Base-by-base conservation (phyloP, 345 rosid species). In the Lagerstroemia speciosa region DNA sequence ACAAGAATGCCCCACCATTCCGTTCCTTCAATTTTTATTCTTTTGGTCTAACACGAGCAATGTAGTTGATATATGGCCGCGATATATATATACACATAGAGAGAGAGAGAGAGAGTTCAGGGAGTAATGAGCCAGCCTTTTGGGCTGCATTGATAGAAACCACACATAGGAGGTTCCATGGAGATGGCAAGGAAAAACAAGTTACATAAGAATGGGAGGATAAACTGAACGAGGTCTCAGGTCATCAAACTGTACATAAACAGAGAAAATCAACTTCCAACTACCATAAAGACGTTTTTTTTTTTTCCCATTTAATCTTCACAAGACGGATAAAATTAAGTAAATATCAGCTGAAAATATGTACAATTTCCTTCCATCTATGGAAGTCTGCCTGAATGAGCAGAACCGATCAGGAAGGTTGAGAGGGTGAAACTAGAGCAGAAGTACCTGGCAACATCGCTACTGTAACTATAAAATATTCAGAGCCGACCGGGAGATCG, bases 371-470 rank as follows among this genome's bases (percentile, higher is more conserved):
- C 90, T 85, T 86, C 93, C 95, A 82, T 86, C 96, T 8, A 88
- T 72, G 70, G 8, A 22, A 7, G 29, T 87, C 92, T 72, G 34
- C 31, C 38, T 55, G 63, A 36, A 70, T 83, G 84, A 79, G 88
- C 87, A 78, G 67, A 34, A 48, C 79, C 77, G 89, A 85, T 93
- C 98, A 93, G 94, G 97, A 86, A 90, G 96, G 69, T 27, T 58
- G 63, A 74, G 86, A 74, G 52, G 85, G 53, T 65, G 87, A 78
- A 84, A 78, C 90, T 79, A 87, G 84, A 78, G 86, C 67, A 60
- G 53, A 26, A 19, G 91, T 79, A 71, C 84, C 97, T 43, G 99
- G 99, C 79, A 95, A 77, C 98, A 95, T 95, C 30, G 99, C 99
- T 78, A 95, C 83, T 61, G 98, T 92, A 81, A 92, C 98, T 73